Base-by-base conservation (phyloP, 73 alveolate genomes). In the Durusdinium trenchii region DNA sequence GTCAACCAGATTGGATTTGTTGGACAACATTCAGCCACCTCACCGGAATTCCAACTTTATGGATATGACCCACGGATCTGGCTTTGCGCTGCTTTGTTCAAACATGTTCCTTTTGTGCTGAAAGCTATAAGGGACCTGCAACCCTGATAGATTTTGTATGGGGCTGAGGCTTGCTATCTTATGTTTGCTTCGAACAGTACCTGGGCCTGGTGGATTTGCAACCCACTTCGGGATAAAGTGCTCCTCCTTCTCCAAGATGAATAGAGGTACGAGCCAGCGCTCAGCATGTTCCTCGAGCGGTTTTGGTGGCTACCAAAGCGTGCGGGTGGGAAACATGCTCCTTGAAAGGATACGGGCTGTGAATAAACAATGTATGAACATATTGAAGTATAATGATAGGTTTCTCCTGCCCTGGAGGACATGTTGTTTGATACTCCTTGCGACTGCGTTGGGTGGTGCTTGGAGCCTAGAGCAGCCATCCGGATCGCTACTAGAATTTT, bases 161-260 rank as follows among this genome's bases (percentile, higher is more conserved):
- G 23, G 35, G 46, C 94, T 38, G 16, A 84, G 94, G 69, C 35
- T 84, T 50, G 94, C 94, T 36, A 84, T 46, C 75, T 35, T 84
- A 28, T 32, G 23, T 38, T n/a, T 84, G 23, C 94, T 84, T 9
- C 75, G 94, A 6, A 20, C 64, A 12, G 28, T 9, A 9, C 28
- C 64, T 20, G 20, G 20, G 28, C 9, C n/a, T n/a, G n/a, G n/a
- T n/a, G 73, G 42, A n/a, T 84, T 38, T 35, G 76, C 42, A 35
- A 38, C 26, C 28, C 82, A 69, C 28, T 35, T 69, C 43, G 82
- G 82, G 82, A 69, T 69, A 18, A 35, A 69, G 82, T 69, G 82
- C 43, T 23, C 46, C 82, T 16, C 43, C 82, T 69, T 69, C 43
- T 69, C 46, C 7, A 35, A 16, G 82, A 35, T 69, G 82, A 69